These are phyloP conservation scores for Clitoria ternatea DNA, from an alignment of 306 rosid genomes.

Conservation along the genomic window DNA sequence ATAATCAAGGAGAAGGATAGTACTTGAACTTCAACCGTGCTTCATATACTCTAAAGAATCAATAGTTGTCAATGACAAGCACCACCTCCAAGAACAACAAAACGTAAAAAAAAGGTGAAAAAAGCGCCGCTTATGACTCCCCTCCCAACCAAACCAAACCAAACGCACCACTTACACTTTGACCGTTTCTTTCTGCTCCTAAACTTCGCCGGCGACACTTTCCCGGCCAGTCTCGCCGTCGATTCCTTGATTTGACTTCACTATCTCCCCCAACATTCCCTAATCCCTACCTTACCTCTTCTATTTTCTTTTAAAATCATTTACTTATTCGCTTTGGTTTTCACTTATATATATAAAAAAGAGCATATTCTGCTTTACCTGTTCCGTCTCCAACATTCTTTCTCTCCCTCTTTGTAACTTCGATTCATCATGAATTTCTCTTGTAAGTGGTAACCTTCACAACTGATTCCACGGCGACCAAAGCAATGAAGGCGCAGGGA, in stretches of 20 bases:
- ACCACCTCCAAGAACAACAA: background rate
- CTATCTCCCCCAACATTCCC: background rate
- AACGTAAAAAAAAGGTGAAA: background rate
- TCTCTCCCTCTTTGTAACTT: too few species aligned
- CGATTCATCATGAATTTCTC: too few species aligned
- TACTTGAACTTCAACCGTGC: too few species aligned
- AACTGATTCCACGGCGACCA: background rate
- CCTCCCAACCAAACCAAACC: background rate
- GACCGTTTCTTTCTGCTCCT: too few species aligned
- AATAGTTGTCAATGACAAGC: background rate
- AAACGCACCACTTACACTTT: too few species aligned
- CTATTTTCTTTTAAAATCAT: background rate
- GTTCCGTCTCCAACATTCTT: too few species aligned
- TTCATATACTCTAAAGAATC: too few species aligned
- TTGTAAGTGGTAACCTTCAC: too few species aligned
- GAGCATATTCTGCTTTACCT: too few species aligned
- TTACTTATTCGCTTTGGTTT: background rate
- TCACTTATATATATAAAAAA: background rate
- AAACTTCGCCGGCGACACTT: background rate
- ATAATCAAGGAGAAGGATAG: too few species aligned
- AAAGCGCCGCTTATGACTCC: too few species aligned
- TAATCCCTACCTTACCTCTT: background rate
- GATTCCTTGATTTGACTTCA: background rate
- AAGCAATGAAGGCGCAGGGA: conserved; percentile 50
- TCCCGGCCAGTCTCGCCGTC: background rate